Conservation (phyloP, 441 rosid species). For the Adansonia gregorii region DNA sequence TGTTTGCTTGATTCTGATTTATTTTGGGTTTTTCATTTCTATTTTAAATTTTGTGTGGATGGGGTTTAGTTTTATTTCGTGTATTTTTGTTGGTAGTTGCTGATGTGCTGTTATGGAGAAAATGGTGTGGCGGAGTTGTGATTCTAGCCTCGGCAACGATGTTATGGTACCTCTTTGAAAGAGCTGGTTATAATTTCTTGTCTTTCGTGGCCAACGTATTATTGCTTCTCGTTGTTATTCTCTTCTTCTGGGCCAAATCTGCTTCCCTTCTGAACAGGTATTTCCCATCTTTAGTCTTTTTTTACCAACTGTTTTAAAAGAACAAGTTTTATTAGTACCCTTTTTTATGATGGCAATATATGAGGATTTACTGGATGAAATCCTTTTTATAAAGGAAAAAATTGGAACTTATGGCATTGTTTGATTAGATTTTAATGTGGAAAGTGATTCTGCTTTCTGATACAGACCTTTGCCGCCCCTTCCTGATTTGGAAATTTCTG, state of each 20-base stretch:
- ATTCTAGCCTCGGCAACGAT: slow-evolving; percentile 54
- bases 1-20: slow-evolving; percentile 15
- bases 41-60: neutral
- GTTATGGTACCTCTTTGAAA: slow-evolving; percentile 74
- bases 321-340: no score
- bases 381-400: no score
- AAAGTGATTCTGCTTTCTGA: slow-evolving; percentile 16
- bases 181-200: slow-evolving; percentile 66
- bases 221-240: slow-evolving; percentile 60
- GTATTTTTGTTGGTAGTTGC: slow-evolving; percentile 45
- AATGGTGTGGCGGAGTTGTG: slow-evolving; percentile 46
- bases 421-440: neutral
- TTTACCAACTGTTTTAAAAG: neutral
- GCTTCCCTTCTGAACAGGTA: slow-evolving; percentile 91
- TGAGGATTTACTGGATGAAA: neutral
- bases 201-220: slow-evolving; percentile 62
- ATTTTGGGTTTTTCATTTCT: neutral
- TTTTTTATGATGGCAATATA: neutral
- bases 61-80: slow-evolving; percentile 6
- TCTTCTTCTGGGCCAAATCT: slow-evolving; percentile 96
- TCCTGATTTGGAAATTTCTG: slow-evolving; percentile 84
- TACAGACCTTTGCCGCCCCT: slow-evolving; percentile 88
- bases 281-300: neutral
- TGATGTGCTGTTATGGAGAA: slow-evolving; percentile 78
- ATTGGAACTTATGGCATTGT: no score